These are phyloP conservation scores for Mycena albidolilacea DNA, from an alignment of 768 basidiomycete genomes.

Conservation along the genomic window DNA sequence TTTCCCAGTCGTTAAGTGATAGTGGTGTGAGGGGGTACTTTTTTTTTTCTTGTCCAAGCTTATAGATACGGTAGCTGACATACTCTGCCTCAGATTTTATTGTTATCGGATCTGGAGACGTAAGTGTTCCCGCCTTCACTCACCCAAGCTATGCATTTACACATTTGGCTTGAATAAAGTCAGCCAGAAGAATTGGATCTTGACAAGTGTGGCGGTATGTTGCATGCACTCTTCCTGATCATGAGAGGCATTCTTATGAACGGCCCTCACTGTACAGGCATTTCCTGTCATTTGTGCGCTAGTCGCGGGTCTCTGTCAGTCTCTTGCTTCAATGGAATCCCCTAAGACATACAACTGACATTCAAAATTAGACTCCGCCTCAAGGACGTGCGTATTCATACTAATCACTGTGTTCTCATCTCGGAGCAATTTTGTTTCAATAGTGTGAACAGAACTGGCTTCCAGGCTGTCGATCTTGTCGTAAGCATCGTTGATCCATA, in stretches of 20 bases:
- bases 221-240: background rate
- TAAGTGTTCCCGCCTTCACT: background rate
- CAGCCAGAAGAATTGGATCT: background rate
- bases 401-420: background rate
- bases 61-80: background rate
- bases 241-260: background rate
- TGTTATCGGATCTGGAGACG: background rate
- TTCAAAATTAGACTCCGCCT: background rate
- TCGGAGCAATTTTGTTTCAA: background rate
- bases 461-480: background rate
- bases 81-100: background rate
- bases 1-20: background rate
- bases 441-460: background rate
- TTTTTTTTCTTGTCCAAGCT: background rate
- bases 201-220: conserved; percentile 1
- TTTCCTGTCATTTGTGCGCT: background rate
- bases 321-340: background rate
- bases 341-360: background rate
- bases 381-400: background rate
- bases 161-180: background rate
- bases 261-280: background rate
- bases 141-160: background rate
- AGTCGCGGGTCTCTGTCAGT: background rate
- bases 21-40: background rate
- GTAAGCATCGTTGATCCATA: background rate